Conservation (phyloP, 1,284 basidiomycete species). For the Neolentinus lepideus region DNA sequence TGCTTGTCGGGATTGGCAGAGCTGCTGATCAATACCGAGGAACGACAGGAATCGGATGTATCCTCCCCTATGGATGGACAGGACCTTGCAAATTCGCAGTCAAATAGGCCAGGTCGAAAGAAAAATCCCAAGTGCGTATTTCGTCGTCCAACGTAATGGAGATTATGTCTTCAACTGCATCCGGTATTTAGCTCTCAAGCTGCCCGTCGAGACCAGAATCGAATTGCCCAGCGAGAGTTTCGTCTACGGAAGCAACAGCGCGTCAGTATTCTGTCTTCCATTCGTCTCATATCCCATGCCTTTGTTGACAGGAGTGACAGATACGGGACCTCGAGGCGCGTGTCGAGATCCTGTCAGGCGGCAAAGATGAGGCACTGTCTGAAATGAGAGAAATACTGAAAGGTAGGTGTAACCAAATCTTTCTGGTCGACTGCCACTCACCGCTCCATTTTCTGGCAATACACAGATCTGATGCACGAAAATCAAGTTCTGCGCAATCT, state of each 20-base stretch:
- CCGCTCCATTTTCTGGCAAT: constrained; percentile 8
- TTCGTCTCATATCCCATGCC: constrained; percentile 3
- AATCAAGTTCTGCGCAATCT: constrained; percentile 79
- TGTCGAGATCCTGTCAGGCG: constrained; percentile 84
- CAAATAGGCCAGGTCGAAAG: constrained; percentile 73
- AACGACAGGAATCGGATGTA: constrained; percentile 48
- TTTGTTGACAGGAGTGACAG: constrained; percentile 28
- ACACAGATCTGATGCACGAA: constrained; percentile 76
- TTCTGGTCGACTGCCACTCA: not conserved
- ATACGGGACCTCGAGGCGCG: constrained; percentile 90
- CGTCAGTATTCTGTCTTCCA: constrained; percentile 28
- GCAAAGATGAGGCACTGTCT: constrained; percentile 79
- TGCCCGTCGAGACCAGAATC: constrained; percentile 82
- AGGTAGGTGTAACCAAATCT: constrained; percentile 32
- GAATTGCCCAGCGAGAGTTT: constrained; percentile 91
- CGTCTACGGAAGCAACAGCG: constrained; percentile 84
- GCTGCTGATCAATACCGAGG: not conserved
- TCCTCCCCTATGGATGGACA: constrained; percentile 41
- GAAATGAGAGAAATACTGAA: constrained; percentile 79
- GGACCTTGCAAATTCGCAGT: constrained; percentile 19
- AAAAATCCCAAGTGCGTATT: constrained; percentile 73
- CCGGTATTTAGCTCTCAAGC: constrained; percentile 66
- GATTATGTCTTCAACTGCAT: constrained; percentile 21
- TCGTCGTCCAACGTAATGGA: constrained; percentile 20
- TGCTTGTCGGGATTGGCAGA: not conserved